Evolutionary conservation across 345 rosid species (phyloP), one percentile per base, ranked within the genome.

Genomic region (Alliaria petiolata): DNA sequence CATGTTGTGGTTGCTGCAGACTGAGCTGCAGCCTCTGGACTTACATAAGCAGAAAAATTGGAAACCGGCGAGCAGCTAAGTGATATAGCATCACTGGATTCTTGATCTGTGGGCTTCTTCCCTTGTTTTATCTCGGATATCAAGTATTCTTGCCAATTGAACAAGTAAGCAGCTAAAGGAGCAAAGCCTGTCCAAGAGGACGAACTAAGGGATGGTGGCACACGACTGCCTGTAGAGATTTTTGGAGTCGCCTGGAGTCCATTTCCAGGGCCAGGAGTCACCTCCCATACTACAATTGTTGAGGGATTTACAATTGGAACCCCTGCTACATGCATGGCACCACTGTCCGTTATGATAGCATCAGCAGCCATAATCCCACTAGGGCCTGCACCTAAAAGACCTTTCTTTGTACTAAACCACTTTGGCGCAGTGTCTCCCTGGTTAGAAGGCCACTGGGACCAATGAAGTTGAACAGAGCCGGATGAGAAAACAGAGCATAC

Each of bases 361-460:
- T 95, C 99, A 65, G 98, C 99, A 78, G 99, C 98, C 99, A 95
- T 92, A 74, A 95, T 95, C 40, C 99, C 98, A 79, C 99, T 92
- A 70, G 99, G 99, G 34, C 99, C 99, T 49, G 99, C 97, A 77
- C 99, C 99, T 86, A 95, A 80, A 57, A 95, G 91, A 68, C 96
- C 99, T 83, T 88, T 95, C 85, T 88, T 88, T n/a, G 99, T 88
- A 84, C 76, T 80, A 84, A 95, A 95, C 99, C 99, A 95, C 80
- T 82, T 88, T 15, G 85, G 86, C 6, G 82, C 70, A 57, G 86
- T 69, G 79, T 81, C 77, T 81, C 78, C 85, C 77, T 84, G n/a
- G n/a, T n/a, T n/a, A n/a, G n/a, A n/a, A n/a, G n/a, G n/a, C n/a
- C n/a, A n/a, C n/a, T n/a, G 96, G 35, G 98, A 88, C 98, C 99